Percentiles rank a stretch among this genome's conserved stretches.
These are phyloP conservation scores for Trichoderma oligosporum DNA, from an alignment of 2,329 filamentous ascomycete species.

Conservation along the genomic window DNA sequence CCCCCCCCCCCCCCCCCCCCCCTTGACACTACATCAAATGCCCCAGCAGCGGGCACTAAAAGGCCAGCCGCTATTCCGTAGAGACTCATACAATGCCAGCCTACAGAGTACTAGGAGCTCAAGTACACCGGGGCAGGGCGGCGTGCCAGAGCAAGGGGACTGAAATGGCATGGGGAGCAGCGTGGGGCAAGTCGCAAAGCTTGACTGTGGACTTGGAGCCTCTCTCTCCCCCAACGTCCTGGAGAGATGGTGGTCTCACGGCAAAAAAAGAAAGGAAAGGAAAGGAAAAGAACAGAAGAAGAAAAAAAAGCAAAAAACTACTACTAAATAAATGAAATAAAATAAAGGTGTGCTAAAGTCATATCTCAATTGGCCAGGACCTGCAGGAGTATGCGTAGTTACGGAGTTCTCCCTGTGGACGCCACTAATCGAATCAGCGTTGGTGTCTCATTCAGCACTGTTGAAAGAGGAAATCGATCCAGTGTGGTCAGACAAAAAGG, in stretches of 20 bases:
- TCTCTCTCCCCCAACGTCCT: not conserved
- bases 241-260: conserved; percentile 4
- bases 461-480: conserved; percentile 9
- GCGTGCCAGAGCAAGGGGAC: not conserved
- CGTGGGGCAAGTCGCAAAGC: conserved; percentile 12
- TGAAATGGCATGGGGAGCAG: conserved; percentile 9
- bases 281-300: not conserved
- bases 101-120: not conserved
- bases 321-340: not conserved
- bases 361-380: conserved; percentile 2
- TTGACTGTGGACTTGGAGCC: not conserved
- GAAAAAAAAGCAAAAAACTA: not conserved
- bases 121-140: not conserved
- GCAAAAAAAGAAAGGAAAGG: not conserved
- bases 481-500: not conserved
- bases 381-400: conserved; percentile 10
- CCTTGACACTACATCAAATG: not conserved
- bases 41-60: conserved; percentile 18
- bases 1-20: too few species aligned
- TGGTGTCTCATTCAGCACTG: not conserved
- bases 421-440: conserved; percentile 7
- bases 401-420: conserved; percentile 7
- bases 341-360: not conserved
- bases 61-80: conserved; percentile 15
- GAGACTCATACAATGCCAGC: too few species aligned